These are phyloP conservation scores for Aspergillus sp. DNA, from an alignment of 2,329 filamentous ascomycete species.

Conservation along the genomic window DNA sequence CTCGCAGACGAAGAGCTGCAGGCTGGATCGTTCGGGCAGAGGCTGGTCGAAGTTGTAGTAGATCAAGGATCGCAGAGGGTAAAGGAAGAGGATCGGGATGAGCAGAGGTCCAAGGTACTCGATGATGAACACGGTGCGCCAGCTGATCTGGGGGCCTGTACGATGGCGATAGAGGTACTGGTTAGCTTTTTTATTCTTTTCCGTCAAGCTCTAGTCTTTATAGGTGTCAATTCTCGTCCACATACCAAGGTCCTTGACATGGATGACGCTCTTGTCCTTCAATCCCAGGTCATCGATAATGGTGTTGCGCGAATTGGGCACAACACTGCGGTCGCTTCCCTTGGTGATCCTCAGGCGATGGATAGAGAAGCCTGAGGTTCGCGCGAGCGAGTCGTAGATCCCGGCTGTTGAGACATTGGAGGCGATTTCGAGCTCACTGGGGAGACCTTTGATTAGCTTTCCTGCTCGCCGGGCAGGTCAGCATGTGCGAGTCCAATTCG, in stretches of 20 bases:
- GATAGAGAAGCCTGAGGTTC: slow-evolving; percentile 54
- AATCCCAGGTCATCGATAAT: slow-evolving; percentile 58
- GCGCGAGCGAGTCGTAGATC: slow-evolving; percentile 58
- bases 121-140: slow-evolving; percentile 91
- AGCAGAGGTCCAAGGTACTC: slow-evolving; percentile 92
- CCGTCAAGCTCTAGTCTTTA: not conserved
- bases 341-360: slow-evolving; percentile 65
- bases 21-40: slow-evolving; percentile 56
- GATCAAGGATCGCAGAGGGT: slow-evolving; percentile 68
- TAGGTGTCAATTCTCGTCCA: slow-evolving; percentile 2
- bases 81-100: slow-evolving; percentile 75
- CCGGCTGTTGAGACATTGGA: slow-evolving; percentile 53
- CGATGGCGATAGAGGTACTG: not conserved
- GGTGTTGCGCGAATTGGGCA: slow-evolving; percentile 54
- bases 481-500: slow-evolving; percentile 1
- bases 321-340: slow-evolving; percentile 58
- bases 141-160: slow-evolving; percentile 80
- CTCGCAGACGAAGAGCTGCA: slow-evolving; percentile 70
- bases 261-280: slow-evolving; percentile 61
- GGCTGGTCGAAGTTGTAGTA: slow-evolving; percentile 56
- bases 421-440: slow-evolving; percentile 54
- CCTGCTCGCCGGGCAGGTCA: slow-evolving; percentile 36
- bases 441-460: slow-evolving; percentile 62
- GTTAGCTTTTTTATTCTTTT: slow-evolving; percentile 18
- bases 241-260: slow-evolving; percentile 91